phyloP scores from a whole-genome alignment of 352 stramenopile species.

The Pseudoperonospora humuli region DNA sequence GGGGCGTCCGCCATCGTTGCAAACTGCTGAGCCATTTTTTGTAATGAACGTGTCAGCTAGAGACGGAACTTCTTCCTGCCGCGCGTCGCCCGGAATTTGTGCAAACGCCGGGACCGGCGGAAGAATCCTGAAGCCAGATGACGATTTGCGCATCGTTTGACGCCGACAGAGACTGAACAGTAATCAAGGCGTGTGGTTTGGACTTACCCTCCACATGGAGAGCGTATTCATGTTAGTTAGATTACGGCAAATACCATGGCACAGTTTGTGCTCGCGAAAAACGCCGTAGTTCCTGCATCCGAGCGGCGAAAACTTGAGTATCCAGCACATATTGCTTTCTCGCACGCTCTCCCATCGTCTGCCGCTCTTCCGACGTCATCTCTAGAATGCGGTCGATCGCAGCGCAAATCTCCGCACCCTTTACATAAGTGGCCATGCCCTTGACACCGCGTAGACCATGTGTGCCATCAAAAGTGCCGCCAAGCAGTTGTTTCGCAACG shows the following conservation, averaged over 20 bases:
- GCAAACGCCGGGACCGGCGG: constrained; percentile 3
- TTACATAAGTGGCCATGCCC: constrained; percentile 39
- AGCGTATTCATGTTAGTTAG: constrained; percentile 2
- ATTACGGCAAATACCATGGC: constrained; percentile 10
- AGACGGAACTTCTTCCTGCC: constrained; percentile 2
- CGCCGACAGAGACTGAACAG: not conserved
- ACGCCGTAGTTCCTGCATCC: constrained; percentile 19
- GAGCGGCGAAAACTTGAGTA: constrained; percentile 17
- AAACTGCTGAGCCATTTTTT: not conserved
- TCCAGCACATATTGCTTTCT: constrained; percentile 24
- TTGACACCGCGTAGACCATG: constrained; percentile 33
- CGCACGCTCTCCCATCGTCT: constrained; percentile 21
- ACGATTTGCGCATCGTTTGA: constrained; percentile 2
- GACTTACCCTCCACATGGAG: not conserved
- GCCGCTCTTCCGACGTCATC: constrained; percentile 27
- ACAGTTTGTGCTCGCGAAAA: constrained; percentile 5
- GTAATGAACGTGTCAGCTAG: constrained; percentile 1
- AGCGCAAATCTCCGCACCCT: constrained; percentile 35
- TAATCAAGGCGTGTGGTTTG: not conserved
- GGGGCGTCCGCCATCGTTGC: not conserved
- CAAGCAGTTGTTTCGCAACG: constrained; percentile 32
- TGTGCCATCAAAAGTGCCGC: constrained; percentile 20
- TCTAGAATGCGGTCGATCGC: constrained; percentile 31
- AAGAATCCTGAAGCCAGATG: constrained; percentile 10
- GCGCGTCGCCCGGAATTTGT: not conserved